Evolutionary conservation across 352 stramenopile genomes (phyloP), one percentile per base, ranked within the genome.

Genomic region (Phytophthora agathidicida): DNA sequence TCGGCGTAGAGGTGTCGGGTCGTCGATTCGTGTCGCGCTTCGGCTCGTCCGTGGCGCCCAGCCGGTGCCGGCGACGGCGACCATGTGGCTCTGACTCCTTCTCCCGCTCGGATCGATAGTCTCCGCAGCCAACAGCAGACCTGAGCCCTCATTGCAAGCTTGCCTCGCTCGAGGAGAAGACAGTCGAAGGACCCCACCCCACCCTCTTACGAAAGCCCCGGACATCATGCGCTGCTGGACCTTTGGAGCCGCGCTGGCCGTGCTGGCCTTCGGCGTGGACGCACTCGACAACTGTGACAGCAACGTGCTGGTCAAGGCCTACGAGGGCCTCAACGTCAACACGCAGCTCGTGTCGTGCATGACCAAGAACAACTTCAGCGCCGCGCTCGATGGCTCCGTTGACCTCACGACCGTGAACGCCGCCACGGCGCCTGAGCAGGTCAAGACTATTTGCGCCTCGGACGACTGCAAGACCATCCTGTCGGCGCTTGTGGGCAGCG

Each of bases 281-380:
- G 72, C 70, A 32, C 53, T 72, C 13, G 62, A 71, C 20, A 71
- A 52, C 20, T 85, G 75, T 32, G 61, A 61, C 5, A 79, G 70
- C 52, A 71, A 80, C 55, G 64, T 72, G 41, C 64, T 85, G 17
- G 64, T 75, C 28, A 61, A 75, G 28, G 75, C 75, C 24, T 85
- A 80, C 57, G 71, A 61, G 33, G 75, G 75, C 1, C 67, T 85
- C 13, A 69, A 82, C 43, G 75, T 83, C 28, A 81, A 83, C 55
- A 47, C 45, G 33, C 47, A 83, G 41, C 67, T 85, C 17, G 53
- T 79, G n/a, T 65, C 73, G 36, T 85, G 75, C 52, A 71, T 85
- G 38, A 77, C 61, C 32, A 32, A 80, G 26, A 74, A 81, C 52
- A 73, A 80, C 43, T 78, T 85, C 53, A 73, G 66, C 45, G 66